Base-by-base conservation (phyloP, 352 stramenopile genomes). In the Pythium phragmitis region DNA sequence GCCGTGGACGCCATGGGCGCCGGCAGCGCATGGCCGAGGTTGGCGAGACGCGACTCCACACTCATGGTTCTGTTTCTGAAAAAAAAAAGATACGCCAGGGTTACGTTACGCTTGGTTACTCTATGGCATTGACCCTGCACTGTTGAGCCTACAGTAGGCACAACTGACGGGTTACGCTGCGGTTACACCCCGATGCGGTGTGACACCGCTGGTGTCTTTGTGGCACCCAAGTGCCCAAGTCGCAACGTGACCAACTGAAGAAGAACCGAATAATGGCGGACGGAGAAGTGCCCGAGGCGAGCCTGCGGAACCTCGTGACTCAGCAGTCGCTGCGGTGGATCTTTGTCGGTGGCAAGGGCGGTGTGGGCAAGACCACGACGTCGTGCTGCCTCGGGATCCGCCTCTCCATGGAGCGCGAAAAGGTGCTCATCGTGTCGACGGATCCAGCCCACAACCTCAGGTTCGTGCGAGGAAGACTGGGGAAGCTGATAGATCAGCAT, bases 371-470 rank as follows among this genome's bases (percentile, higher is more conserved):
- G 77, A 98, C 94, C 34, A 99, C 98, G 13, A 99, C 96, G n/a
- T 98, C 92, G 53, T 99, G 97, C 77, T 99, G 95, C 69, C 85
- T 99, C 43, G 96, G 87, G 26, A 94, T 98, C 60, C 90, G 94
- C 36, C 79, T 98, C 54, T 74, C 92, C n/a, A 85, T 90, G 59
- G 85, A 91, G 68, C 79, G 92, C 46, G 87, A 96, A 64, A 98
- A 98, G 73, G 97, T 99, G 56, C 82, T 99, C 48, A 97, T 99
- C 65, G 94, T 99, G 46, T 99, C 95, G n/a, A 99, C 97, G 21
- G 97, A 99, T 75, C 97, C 97, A 0, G 97, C 97, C n/a, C 97
- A 99, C 83, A 99, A 99, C 81, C 83, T 99, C 54, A 96, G 82
- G 87, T 92, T 11, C 42, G 17, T 16, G 7, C 13, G 23, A 28